These are phyloP conservation scores for Rhizoctonia solani DNA, from an alignment of 1,284 basidiomycete species.

Conservation along the genomic window DNA sequence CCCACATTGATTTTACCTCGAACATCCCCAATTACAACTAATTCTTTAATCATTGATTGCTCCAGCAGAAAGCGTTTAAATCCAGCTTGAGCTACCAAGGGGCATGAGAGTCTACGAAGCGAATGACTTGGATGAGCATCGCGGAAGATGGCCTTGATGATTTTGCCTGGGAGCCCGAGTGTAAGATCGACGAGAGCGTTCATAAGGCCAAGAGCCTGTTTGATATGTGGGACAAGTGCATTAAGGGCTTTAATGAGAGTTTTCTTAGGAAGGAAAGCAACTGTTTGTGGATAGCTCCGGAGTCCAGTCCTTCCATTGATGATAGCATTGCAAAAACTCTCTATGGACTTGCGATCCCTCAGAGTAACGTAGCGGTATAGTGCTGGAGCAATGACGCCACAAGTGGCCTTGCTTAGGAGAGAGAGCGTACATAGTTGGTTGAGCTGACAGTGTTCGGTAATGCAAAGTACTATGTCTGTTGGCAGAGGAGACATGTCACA, in stretches of 20 bases:
- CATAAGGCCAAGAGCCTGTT: background rate
- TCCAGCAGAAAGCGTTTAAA: slow-evolving; percentile 8
- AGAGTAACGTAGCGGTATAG: slow-evolving; percentile 5
- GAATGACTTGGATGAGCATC: background rate
- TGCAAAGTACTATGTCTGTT: background rate
- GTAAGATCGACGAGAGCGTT: slow-evolving; percentile 6
- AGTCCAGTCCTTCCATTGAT: background rate
- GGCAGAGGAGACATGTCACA: background rate
- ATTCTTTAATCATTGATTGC: slow-evolving; percentile 2
- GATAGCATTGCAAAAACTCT: slow-evolving; percentile 5
- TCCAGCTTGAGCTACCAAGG: background rate
- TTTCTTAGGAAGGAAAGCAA: slow-evolving; percentile 3
- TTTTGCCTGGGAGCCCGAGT: background rate
- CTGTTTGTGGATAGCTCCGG: background rate
- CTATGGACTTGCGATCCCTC: background rate
- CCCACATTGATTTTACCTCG: slow-evolving; percentile 9
- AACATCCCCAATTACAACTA: background rate
- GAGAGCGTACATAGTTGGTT: background rate
- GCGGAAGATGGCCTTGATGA: slow-evolving; percentile 17
- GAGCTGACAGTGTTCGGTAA: background rate
- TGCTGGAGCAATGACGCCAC: background rate
- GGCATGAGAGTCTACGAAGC: background rate
- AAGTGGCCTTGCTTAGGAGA: background rate
- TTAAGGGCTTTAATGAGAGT: background rate
- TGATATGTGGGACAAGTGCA: background rate